Evolutionary conservation across 306 rosid species (phyloP), one percentile per base, ranked within the genome.

Genomic region (Cucurbita moschata): DNA sequence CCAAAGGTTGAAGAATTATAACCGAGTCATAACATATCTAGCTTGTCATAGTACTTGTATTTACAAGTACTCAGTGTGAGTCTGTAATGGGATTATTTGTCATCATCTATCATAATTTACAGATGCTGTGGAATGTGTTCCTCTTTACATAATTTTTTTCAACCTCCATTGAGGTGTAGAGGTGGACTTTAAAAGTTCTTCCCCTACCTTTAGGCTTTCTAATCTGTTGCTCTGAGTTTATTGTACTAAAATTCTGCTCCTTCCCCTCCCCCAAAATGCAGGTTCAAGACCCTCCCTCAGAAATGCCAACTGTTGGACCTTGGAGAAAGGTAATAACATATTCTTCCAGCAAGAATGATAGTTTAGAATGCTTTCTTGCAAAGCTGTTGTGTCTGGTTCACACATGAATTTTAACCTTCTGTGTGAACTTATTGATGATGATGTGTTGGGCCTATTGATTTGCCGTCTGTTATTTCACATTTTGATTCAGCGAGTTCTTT

Each of bases 291-390:
- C 83, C 92, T 68, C 97, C 96, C 53, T 89, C 96, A 47, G 37
- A 76, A 81, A 83, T 83, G 44, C 88, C 97, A 55, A 82, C 96
- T 3, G 87, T 91, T 73, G 99, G 99, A 84, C 97, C 99, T 76
- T 95, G 99, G 99, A 85, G 99, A 81, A 95, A 91, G 97, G 99
- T 91, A 85, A 80, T 54, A 49, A 78, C 30, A 19, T 10, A 10
- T 0, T 46, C 7, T 51, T 77, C 58, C 46, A 47, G 44, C 11
- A 13, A 70, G 40, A 15, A 47, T 50, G 58, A 70, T 50, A 30
- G 74, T 14, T 40, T 63, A 26, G 11, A 40, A 63, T 63, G 19
- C 73, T 23, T 67, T 44, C 54, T 49, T 68, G 58, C 44, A n/a
- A 64, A 64, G 71, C 13, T 1, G 18, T 64, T 49, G 13, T 44